Conservation (phyloP, 306 rosid species). For the Spatholobus suberectus region DNA sequence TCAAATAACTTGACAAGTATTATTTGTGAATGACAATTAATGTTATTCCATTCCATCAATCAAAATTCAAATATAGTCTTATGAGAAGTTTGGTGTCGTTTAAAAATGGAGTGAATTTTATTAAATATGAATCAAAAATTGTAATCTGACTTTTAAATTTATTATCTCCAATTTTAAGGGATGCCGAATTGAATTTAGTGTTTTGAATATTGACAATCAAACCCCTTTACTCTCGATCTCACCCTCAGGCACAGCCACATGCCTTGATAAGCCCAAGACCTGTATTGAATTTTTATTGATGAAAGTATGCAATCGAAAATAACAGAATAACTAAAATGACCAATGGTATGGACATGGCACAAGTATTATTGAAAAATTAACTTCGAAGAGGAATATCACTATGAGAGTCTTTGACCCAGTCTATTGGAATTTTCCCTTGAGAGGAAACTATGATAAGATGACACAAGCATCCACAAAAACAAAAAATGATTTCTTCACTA, state of each 20-base stretch:
- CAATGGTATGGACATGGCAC: background rate
- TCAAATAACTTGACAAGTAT: background rate
- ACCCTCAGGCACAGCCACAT: background rate
- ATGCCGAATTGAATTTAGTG: background rate
- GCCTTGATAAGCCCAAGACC: background rate
- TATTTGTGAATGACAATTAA: background rate
- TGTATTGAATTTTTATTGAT: background rate
- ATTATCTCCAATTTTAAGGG: background rate
- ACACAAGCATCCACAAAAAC: slow-evolving; percentile 70
- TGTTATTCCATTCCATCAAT: background rate
- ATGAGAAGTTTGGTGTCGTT: background rate
- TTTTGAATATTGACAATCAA: background rate
- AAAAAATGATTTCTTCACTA: slow-evolving; percentile 46
- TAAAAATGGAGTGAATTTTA: background rate
- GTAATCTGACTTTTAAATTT: background rate
- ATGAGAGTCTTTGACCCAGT: slow-evolving; percentile 51
- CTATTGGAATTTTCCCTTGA: slow-evolving; percentile 48
- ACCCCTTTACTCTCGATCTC: background rate
- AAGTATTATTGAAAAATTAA: background rate
- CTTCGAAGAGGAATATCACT: slow-evolving; percentile 50
- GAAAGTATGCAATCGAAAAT: background rate
- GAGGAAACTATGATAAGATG: slow-evolving; percentile 55
- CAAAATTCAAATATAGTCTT: background rate
- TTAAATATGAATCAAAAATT: background rate
- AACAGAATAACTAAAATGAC: background rate